Percentiles rank a stretch among this genome's conserved stretches.
Conservation (phyloP, 805 yeast species). For the Aciculoconidium aculeatum region DNA sequence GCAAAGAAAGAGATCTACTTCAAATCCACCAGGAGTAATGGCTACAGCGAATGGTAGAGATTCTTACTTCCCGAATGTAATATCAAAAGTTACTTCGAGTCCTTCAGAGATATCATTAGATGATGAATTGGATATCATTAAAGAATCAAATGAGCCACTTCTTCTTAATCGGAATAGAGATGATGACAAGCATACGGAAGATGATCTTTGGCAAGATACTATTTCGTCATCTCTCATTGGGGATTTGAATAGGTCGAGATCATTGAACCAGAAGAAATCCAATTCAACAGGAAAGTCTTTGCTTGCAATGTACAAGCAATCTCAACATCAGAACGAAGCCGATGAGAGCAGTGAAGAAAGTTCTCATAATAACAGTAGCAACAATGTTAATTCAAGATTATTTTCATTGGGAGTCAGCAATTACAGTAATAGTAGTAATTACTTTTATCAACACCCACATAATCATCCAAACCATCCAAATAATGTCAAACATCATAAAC, state of each 20-base stretch:
- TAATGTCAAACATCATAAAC: no score
- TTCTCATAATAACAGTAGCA: constrained; percentile 8
- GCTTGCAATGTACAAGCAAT: constrained; percentile 14
- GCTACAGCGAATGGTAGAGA: constrained; percentile 14
- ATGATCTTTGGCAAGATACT: no score
- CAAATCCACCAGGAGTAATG: constrained; percentile 16
- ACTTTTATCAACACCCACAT: no score
- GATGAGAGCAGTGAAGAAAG: constrained; percentile 13
- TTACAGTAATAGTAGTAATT: constrained; percentile 4
- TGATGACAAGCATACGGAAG: no score
- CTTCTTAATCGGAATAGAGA: constrained; percentile 2
- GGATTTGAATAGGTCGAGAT: constrained; percentile 18
- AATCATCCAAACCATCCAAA: no score
- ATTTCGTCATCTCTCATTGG: constrained; percentile 7
- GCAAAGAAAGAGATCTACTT: constrained; percentile 17
- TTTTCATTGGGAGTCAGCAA: constrained; percentile 13
- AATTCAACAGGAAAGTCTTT: constrained; percentile 11
- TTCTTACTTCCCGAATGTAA: constrained; percentile 22
- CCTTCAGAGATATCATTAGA: constrained; percentile 9
- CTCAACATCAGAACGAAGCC: constrained; percentile 12
- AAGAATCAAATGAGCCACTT: constrained; percentile 14
- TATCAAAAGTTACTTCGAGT: constrained; percentile 6
- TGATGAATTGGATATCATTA: constrained; percentile 16
- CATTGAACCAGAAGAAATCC: constrained; percentile 16
- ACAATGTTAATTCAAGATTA: constrained; percentile 7